Evolutionary conservation across 2,329 filamentous ascomycete species (phyloP).

Genomic region (Colletotrichum simmondsii): DNA sequence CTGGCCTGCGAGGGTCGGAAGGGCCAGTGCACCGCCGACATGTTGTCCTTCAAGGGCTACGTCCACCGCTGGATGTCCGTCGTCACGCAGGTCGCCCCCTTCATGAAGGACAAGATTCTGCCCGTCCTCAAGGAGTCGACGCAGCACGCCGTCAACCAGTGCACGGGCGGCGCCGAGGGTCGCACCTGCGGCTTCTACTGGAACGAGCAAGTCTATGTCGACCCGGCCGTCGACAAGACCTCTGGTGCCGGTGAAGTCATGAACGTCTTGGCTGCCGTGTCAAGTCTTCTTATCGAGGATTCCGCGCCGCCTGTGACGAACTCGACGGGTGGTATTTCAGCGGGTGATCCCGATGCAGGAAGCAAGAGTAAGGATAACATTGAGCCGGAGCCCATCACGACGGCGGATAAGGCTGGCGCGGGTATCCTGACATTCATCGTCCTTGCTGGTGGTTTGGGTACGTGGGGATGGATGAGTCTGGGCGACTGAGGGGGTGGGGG

Average conservation of each 20-base stretch:
- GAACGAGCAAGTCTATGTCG: constrained; percentile 57
- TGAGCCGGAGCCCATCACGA: constrained; percentile 49
- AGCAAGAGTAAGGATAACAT: constrained; percentile 43
- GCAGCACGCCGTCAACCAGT: constrained; percentile 69
- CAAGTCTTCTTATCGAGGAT: constrained; percentile 56
- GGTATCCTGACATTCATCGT: constrained; percentile 59
- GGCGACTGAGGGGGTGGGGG: not conserved
- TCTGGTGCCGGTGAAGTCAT: constrained; percentile 69
- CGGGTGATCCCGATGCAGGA: constrained; percentile 54
- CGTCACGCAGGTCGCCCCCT: constrained; percentile 71
- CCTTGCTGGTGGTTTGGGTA: constrained; percentile 51
- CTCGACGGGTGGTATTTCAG: constrained; percentile 60
- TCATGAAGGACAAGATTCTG: constrained; percentile 63
- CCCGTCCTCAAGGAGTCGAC: constrained; percentile 69
- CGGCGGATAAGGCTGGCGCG: constrained; percentile 59
- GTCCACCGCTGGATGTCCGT: constrained; percentile 73
- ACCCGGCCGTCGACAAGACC: constrained; percentile 62
- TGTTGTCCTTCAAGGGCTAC: constrained; percentile 79
- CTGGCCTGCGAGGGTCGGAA: constrained; percentile 69
- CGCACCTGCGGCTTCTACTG: constrained; percentile 75
- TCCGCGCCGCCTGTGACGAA: constrained; percentile 56
- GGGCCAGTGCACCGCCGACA: constrained; percentile 74
- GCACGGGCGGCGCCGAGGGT: constrained; percentile 67
- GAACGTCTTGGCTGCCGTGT: constrained; percentile 66
- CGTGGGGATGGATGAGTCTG: constrained; percentile 62